Evolutionary conservation across 2,329 filamentous ascomycete species (phyloP), one percentile per base, ranked within the genome.

Genomic region (Diatrype stigma): DNA sequence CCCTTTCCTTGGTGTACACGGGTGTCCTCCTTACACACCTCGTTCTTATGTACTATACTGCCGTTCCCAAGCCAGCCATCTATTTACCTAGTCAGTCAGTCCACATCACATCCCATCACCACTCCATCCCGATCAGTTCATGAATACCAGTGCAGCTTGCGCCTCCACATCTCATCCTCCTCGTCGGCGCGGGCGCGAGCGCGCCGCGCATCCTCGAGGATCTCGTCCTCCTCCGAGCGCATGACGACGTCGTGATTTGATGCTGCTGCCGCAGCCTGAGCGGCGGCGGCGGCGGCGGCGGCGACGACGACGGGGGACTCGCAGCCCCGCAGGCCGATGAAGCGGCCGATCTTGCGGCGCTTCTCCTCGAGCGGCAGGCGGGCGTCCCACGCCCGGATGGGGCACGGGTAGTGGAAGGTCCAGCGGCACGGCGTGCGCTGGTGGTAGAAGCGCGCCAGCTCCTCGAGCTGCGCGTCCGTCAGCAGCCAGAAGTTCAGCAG

Each of bases 401-500:
- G 82, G 57, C 81, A 83, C 0, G 87, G 87, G 65, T 91, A 91
- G 53, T 79, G 73, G 46, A 66, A 57, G 2, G 78, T 78, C 72
- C 75, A 82, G n/a, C 66, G 63, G 52, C 72, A 72, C 1, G 80
- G 82, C 1, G 77, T 80, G 51, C 77, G 77, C 71, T 91, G 87
- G 70, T 88, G 85, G 73, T 90, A 91, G 70, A 87, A 89, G 57
- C 78, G 73, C 3, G 87, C 87, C 38, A 91, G 77, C 49, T 73
- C 72, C 70, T 91, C 87, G 49, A 90, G 82, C 69, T 91, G 77
- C 28, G 70, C 70, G 65, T 88, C 84, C 16, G 85, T 90, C 35
- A 91, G 78, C 30, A 90, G 82, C 78, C 86, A 89, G 70, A 87
- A 89, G 64, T 80, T 78, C 44, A 91, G 81, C 49, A 90, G 74